Conservation (phyloP, 305 asterid genomes). For the Fraxinus greggii region DNA sequence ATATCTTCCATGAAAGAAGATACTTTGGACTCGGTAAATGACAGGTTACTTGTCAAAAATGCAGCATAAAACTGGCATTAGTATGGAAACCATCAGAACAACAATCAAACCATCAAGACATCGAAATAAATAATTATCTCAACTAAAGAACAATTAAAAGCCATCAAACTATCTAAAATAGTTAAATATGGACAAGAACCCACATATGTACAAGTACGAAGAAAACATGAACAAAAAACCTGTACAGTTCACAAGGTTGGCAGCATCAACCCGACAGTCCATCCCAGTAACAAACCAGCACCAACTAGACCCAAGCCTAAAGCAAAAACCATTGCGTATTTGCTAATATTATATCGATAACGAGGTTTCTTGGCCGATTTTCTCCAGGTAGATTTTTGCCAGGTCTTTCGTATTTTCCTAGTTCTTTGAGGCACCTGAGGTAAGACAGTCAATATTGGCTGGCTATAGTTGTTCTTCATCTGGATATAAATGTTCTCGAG, state of each 20-base stretch:
- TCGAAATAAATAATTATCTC: not conserved
- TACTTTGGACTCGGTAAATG: not conserved
- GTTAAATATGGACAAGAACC: not conserved
- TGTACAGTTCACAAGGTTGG: conserved; percentile 29
- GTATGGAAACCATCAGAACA: not conserved
- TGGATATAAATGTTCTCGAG: conserved; percentile 67
- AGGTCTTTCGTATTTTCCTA: conserved; percentile 33
- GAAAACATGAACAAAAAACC: not conserved
- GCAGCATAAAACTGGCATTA: not conserved
- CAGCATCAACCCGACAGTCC: conserved; percentile 80
- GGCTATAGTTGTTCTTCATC: conserved; percentile 42
- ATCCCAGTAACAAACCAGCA: conserved; percentile 84
- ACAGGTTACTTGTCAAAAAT: not conserved
- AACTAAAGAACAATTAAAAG: not conserved
- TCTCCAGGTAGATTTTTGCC: conserved; percentile 34
- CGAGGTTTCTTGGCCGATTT: conserved; percentile 37
- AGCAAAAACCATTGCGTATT: conserved; percentile 58
- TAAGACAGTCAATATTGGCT: conserved; percentile 35
- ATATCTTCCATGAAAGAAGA: not conserved
- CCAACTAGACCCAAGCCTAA: conserved; percentile 84
- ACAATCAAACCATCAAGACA: not conserved
- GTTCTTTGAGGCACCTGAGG: conserved; percentile 48
- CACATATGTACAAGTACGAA: not conserved
- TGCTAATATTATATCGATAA: conserved; percentile 35
- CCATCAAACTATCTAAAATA: not conserved